These are phyloP conservation scores for Limonium bicolor DNA, from an alignment of 148 eudicot genomes.

Conservation along the genomic window DNA sequence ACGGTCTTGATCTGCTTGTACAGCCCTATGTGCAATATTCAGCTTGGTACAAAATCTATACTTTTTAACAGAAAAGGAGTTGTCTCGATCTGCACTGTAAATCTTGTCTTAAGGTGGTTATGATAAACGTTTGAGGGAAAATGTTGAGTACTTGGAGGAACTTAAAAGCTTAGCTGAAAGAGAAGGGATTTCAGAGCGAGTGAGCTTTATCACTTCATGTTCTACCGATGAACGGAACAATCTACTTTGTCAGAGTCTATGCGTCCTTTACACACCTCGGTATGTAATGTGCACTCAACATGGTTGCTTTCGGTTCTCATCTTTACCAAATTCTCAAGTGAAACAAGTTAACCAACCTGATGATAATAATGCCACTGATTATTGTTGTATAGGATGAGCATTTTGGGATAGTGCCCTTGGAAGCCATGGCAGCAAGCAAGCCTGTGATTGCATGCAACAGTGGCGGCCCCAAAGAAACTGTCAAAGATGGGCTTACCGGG, in stretches of 20 bases:
- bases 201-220: slow-evolving; percentile 71
- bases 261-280: slow-evolving; percentile 95
- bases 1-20: too few relatives aligned
- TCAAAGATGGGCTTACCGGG: slow-evolving; percentile 57
- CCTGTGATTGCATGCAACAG: slow-evolving; percentile 93
- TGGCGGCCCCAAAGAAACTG: slow-evolving; percentile 82
- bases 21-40: too few relatives aligned
- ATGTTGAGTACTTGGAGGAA: slow-evolving; percentile 83
- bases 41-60: too few relatives aligned
- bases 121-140: slow-evolving; percentile 75
- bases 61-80: too few relatives aligned
- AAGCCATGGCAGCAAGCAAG: slow-evolving; percentile 91
- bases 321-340: not conserved
- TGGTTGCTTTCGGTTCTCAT: too few relatives aligned
- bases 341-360: not conserved
- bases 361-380: too few relatives aligned
- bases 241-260: slow-evolving; percentile 62
- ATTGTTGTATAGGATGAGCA: slow-evolving; percentile 62
- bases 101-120: slow-evolving; percentile 59
- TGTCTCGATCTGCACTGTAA: too few relatives aligned
- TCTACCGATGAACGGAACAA: slow-evolving; percentile 71
- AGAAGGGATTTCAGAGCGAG: slow-evolving; percentile 54
- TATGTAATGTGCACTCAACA: too few relatives aligned
- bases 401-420: slow-evolving; percentile 90
- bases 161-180: slow-evolving; percentile 47